A percentile compares a stretch with the other conserved stretches of the same genome.
These are phyloP conservation scores for Nakazawaea ishiwadae DNA, from an alignment of 805 yeast species.

Conservation along the genomic window DNA sequence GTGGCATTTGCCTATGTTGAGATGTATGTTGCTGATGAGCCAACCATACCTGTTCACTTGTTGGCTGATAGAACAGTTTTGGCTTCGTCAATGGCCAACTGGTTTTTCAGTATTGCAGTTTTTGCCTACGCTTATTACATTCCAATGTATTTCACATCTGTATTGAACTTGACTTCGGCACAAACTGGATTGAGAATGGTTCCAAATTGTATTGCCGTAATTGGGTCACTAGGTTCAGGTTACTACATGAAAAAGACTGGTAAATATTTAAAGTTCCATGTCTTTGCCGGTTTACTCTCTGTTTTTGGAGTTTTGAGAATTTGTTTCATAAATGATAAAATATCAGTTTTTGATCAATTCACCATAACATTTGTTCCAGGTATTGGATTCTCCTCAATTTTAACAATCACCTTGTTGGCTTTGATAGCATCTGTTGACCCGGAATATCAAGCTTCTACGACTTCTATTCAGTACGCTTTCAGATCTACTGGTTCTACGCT, in stretches of 20 bases:
- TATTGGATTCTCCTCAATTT: constrained; percentile 50
- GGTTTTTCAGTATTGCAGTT: constrained; percentile 50
- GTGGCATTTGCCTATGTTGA: constrained; percentile 39
- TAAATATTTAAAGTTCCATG: constrained; percentile 44
- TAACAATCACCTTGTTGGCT: constrained; percentile 63
- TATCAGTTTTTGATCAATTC: constrained; percentile 37
- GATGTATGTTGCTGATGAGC: constrained; percentile 40
- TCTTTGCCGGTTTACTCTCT: constrained; percentile 37
- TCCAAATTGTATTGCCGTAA: constrained; percentile 56
- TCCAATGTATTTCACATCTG: constrained; percentile 59
- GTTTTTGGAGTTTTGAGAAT: constrained; percentile 40
- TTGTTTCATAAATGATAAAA: constrained; percentile 25
- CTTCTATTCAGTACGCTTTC: constrained; percentile 62
- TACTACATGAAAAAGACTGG: constrained; percentile 62
- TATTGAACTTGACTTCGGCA: constrained; percentile 46
- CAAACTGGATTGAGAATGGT: constrained; percentile 55
- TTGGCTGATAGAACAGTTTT: constrained; percentile 54
- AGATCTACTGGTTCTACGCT: constrained; percentile 63
- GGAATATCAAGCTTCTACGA: constrained; percentile 61
- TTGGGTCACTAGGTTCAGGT: constrained; percentile 62
- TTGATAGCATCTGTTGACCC: constrained; percentile 70
- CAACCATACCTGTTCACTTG: constrained; percentile 52
- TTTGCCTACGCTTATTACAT: constrained; percentile 47
- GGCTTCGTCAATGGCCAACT: constrained; percentile 60
- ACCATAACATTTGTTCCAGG: constrained; percentile 44